Base-by-base conservation (phyloP, 176 grass and related monocot species). In the Oryza meyeriana region DNA sequence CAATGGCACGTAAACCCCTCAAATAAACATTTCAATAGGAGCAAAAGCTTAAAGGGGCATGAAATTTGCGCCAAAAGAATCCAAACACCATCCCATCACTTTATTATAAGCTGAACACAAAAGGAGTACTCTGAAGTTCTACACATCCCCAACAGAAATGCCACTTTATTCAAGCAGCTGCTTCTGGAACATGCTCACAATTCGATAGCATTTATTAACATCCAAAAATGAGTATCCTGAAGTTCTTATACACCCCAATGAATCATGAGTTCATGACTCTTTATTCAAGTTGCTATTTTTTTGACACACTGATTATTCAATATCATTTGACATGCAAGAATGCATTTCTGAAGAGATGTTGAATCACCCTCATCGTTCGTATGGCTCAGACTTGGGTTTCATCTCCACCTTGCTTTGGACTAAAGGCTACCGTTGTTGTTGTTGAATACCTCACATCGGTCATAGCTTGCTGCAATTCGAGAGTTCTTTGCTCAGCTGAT, bases 401-500 rank as follows among this genome's bases (percentile, higher is more conserved):
- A 52, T 52, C 48, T 22, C 18, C 22, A 20, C 17, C 18, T 58
- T 58, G 22, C 7, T 58, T 58, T 2, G 1, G 52, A 58, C 20
- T 22, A 58, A 58, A 22, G 52, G 22, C 6, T n/a, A 58, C 22
- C 10, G 22, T 24, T 57, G 20, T 58, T 58, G 52, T 57, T n/a
- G 1, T 24, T 10, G 22, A 71, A 8, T 30, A 47, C 4, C 10
- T n/a, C 25, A n/a, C 79, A 66, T 27, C 84, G 75, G 76, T 89
- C 86, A 97, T 69, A 97, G 79, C 75, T 91, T 98, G 86, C 92
- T 93, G 61, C 5, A 75, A 84, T 61, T 82, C 17, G 42, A 47
- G 25, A 88, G 77, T 41, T 96, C 90, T 69, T 88, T 87, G 38
- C 74, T 77, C 36, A 95, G 33, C 65, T 93, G 92, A 72, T 98